Conservation (phyloP, 2,329 filamentous ascomycete genomes). For the Pseudogymnoascus sp. region DNA sequence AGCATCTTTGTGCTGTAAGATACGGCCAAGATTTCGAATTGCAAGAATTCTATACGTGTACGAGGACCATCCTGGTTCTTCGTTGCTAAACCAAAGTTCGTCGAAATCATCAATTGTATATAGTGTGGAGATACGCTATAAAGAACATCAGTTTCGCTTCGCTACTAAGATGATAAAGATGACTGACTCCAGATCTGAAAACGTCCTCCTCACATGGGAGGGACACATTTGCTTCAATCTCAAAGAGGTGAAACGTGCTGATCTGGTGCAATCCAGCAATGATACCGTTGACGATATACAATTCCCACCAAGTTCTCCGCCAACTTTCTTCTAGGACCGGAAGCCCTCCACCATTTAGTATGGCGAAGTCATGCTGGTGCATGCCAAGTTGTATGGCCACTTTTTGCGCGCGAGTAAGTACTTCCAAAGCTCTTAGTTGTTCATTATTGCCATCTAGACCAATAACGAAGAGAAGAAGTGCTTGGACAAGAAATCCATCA, state of each 20-base stretch:
- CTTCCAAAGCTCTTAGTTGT: background rate
- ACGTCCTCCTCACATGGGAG: constrained; percentile 34
- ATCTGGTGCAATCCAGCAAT: constrained; percentile 17
- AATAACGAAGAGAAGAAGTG: constrained; percentile 6
- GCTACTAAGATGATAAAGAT: constrained; percentile 22
- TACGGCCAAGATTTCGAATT: constrained; percentile 27
- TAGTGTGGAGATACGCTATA: constrained; percentile 32
- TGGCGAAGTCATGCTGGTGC: constrained; percentile 9
- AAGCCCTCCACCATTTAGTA: constrained; percentile 24
- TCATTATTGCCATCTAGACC: background rate
- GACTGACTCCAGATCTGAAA: constrained; percentile 32
- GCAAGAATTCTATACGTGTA: constrained; percentile 32
- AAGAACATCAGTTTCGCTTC: constrained; percentile 15
- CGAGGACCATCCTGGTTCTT: constrained; percentile 31
- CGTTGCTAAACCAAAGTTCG: constrained; percentile 25
- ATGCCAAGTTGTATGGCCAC: constrained; percentile 8
- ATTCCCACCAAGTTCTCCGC: constrained; percentile 33
- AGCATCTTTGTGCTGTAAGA: constrained; percentile 40
- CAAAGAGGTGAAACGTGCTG: constrained; percentile 23
- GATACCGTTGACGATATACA: constrained; percentile 26
- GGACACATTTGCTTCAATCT: constrained; percentile 28
- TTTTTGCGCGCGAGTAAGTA: background rate
- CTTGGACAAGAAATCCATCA: constrained; percentile 4
- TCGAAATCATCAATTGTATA: constrained; percentile 30
- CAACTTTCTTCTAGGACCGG: constrained; percentile 33